Percentiles rank a stretch among this genome's conserved stretches.
Conservation (phyloP, 768 basidiomycete genomes). For the Udeniomyces megalosporus region DNA sequence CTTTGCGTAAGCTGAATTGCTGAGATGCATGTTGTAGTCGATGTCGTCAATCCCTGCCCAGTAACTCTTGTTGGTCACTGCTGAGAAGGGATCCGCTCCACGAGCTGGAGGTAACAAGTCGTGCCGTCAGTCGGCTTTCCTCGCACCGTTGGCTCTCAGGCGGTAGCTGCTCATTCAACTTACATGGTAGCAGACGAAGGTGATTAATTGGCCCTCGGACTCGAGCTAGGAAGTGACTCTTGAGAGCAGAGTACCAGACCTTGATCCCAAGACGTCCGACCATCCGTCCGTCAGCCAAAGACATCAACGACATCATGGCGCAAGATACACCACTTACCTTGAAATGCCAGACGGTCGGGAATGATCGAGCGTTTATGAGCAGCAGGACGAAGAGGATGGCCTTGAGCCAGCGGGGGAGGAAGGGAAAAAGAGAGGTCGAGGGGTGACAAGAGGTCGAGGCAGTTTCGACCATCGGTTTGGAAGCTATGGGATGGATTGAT, state of each 20-base stretch:
- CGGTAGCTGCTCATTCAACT: too few relatives aligned
- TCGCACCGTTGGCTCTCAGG: too few relatives aligned
- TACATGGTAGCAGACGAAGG: neutral
- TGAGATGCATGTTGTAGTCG: neutral
- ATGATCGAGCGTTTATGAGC: neutral
- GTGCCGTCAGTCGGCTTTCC: too few relatives aligned
- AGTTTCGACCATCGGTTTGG: too few relatives aligned
- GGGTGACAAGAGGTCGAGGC: too few relatives aligned
- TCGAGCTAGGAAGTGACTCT: neutral
- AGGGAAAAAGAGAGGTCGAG: neutral
- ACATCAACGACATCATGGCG: neutral
- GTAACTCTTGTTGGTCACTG: neutral
- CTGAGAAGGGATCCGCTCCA: neutral
- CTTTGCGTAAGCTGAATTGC: neutral
- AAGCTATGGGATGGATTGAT: too few relatives aligned
- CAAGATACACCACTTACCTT: neutral
- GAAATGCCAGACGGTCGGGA: neutral
- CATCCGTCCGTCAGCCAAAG: neutral
- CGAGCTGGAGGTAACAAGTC: too few relatives aligned
- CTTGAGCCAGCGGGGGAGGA: slow-evolving; percentile 4
- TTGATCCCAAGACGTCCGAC: neutral
- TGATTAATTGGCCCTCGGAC: neutral
- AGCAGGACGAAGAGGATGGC: neutral
- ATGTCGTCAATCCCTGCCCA: neutral
- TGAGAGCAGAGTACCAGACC: neutral